These are phyloP conservation scores for Diospyros lotus DNA, from an alignment of 148 eudicot genomes.

Conservation along the genomic window DNA sequence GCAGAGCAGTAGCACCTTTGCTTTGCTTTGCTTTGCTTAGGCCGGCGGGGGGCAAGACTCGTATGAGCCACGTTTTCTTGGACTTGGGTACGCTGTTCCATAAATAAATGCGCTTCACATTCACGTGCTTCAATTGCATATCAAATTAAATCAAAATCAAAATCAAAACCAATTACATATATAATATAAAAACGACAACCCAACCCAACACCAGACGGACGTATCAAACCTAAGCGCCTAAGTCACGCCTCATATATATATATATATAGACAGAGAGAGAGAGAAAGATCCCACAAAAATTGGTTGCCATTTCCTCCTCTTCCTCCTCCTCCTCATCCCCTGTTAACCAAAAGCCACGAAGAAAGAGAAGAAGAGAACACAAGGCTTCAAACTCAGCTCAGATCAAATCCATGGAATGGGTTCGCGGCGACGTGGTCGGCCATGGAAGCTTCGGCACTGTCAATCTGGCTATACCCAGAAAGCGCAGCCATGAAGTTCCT, in stretches of 20 bases:
- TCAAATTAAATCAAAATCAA: not conserved
- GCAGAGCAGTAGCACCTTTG: too few relatives aligned
- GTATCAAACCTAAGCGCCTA: too few relatives aligned
- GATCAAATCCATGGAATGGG: slow-evolving; percentile 52
- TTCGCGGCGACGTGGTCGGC: slow-evolving; percentile 52
- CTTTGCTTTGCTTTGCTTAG: too few relatives aligned
- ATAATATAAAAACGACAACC: too few relatives aligned
- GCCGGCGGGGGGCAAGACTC: too few relatives aligned
- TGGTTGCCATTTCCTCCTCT: not conserved
- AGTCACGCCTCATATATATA: not conserved
- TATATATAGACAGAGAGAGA: not conserved
- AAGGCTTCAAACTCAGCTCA: not conserved
- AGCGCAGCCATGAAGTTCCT: slow-evolving; percentile 9
- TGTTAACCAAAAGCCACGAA: not conserved
- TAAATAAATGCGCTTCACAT: slow-evolving; percentile 24
- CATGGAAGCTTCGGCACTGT: slow-evolving; percentile 74
- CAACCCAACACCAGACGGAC: too few relatives aligned
- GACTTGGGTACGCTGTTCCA: slow-evolving; percentile 20
- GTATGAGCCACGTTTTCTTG: slow-evolving; percentile 20
- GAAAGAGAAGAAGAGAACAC: not conserved
- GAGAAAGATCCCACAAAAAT: not conserved
- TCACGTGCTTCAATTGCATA: slow-evolving; percentile 38
- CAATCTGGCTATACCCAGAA: slow-evolving; percentile 39
- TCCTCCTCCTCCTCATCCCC: not conserved
- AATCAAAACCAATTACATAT: not conserved